phyloP scores from a whole-genome alignment of 2,329 filamentous ascomycete genomes.

The Penicillium sp. region DNA sequence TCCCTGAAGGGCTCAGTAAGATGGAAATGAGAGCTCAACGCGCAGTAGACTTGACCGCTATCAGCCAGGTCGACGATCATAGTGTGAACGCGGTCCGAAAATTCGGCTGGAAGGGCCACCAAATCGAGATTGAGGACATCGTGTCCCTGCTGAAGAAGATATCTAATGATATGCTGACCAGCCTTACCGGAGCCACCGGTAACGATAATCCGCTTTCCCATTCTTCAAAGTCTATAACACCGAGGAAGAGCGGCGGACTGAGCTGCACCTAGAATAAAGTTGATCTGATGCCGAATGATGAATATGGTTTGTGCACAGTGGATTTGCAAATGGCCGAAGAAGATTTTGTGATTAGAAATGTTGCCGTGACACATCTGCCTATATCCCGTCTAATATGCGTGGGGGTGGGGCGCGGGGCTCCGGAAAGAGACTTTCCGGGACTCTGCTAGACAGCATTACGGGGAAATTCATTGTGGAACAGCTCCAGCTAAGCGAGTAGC shows the following conservation, averaged over 20 bases:
- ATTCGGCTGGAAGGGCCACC: slow-evolving; percentile 44
- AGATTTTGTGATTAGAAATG: not conserved
- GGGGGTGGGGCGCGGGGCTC: not conserved
- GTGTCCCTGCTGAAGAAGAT: slow-evolving; percentile 56
- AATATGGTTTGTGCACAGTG: not conserved
- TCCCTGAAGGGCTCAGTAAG: slow-evolving; percentile 46
- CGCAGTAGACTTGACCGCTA: slow-evolving; percentile 61
- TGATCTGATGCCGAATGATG: not conserved
- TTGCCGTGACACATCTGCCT: not conserved
- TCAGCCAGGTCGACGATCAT: slow-evolving; percentile 61
- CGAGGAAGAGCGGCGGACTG: too few relatives aligned
- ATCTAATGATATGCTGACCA: slow-evolving; percentile 59
- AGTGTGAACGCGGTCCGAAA: slow-evolving; percentile 53
- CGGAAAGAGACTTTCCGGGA: slow-evolving; percentile 1
- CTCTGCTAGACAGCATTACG: not conserved
- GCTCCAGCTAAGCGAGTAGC: not conserved
- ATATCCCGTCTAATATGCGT: not conserved
- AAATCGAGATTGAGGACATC: slow-evolving; percentile 62
- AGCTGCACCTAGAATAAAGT: too few relatives aligned
- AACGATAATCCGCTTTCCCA: slow-evolving; percentile 53
- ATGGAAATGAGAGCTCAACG: slow-evolving; percentile 61
- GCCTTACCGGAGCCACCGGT: slow-evolving; percentile 62
- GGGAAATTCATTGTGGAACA: not conserved
- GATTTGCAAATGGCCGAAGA: not conserved
- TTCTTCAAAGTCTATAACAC: too few relatives aligned